Percentiles rank a stretch among this genome's conserved stretches.
phyloP scores from a whole-genome alignment of 1,284 basidiomycete species.

The Cronartium ribicola region DNA sequence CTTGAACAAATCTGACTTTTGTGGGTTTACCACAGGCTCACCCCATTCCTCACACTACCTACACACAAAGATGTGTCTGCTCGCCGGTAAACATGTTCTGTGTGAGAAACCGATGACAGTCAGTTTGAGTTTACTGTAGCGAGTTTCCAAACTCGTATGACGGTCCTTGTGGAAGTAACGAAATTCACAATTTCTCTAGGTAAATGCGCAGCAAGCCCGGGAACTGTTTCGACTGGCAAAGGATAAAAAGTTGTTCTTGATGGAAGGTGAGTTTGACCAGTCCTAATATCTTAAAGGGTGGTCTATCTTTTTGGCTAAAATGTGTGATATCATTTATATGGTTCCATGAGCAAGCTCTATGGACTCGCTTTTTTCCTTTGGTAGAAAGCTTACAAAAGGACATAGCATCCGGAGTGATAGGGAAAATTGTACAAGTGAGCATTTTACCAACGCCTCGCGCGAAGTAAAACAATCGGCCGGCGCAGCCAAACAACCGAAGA shows the following conservation, averaged over 20 bases:
- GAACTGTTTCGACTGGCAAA: conserved; percentile 69
- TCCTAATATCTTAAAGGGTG: not conserved
- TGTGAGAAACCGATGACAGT: conserved; percentile 48
- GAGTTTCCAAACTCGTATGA: not conserved
- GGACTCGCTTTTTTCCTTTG: conserved; percentile 73
- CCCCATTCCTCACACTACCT: conserved; percentile 80
- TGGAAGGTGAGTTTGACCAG: conserved; percentile 53
- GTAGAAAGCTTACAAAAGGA: conserved; percentile 63
- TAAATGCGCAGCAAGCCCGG: conserved; percentile 55
- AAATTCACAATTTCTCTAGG: conserved; percentile 47
- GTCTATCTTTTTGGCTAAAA: not conserved
- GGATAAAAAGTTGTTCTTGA: conserved; percentile 52
- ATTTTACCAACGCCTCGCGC: not conserved
- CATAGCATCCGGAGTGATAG: conserved; percentile 48
- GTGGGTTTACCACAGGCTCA: conserved; percentile 53
- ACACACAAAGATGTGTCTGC: conserved; percentile 70
- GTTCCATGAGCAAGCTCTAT: conserved; percentile 57
- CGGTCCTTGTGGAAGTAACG: not conserved
- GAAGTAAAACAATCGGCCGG: too few relatives aligned
- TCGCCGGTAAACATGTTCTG: conserved; percentile 74
- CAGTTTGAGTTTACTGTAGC: not conserved
- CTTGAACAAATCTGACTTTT: not conserved
- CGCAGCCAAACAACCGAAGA: too few relatives aligned
- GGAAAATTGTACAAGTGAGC: conserved; percentile 16
- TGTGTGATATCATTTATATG: not conserved